Percentiles rank a stretch among this genome's conserved stretches.
Evolutionary conservation across 139 green algal genomes (phyloP).

Genomic region (Desmodesmus armatus): DNA sequence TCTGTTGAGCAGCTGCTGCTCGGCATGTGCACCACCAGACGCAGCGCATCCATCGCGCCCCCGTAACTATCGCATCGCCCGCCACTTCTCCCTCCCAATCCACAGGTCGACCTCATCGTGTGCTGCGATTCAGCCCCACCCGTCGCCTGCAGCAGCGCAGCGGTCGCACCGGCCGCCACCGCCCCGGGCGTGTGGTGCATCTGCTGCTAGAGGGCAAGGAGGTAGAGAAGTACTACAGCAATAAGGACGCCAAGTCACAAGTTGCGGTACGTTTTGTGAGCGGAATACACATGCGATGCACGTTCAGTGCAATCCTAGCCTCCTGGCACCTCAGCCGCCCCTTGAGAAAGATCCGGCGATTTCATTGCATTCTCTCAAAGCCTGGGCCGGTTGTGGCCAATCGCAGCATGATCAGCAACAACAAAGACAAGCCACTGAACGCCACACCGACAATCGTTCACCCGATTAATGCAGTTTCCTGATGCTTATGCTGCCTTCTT

Average conservation of each 20-base stretch:
- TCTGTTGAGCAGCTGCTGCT: no score
- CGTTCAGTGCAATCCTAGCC: background rate
- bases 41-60: no score
- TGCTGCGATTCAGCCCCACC: constrained; percentile 86
- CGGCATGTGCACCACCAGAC: no score
- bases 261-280: constrained; percentile 36
- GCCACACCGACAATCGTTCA: background rate
- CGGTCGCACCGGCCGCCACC: constrained; percentile 92
- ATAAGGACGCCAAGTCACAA: constrained; percentile 45
- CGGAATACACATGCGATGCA: background rate
- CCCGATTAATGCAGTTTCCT: background rate
- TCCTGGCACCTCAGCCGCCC: background rate
- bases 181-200: constrained; percentile 88
- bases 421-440: background rate
- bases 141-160: constrained; percentile 90
- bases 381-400: background rate
- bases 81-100: no score
- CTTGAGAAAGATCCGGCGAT: no score
- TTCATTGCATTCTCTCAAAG: background rate
- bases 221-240: constrained; percentile 67
- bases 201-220: constrained; percentile 77
- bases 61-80: no score
- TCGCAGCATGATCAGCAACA: background rate
- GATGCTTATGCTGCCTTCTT: background rate
- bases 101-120: constrained; percentile 93